phyloP scores from a whole-genome alignment of 441 rosid species.

The Gossypium trilobum region DNA sequence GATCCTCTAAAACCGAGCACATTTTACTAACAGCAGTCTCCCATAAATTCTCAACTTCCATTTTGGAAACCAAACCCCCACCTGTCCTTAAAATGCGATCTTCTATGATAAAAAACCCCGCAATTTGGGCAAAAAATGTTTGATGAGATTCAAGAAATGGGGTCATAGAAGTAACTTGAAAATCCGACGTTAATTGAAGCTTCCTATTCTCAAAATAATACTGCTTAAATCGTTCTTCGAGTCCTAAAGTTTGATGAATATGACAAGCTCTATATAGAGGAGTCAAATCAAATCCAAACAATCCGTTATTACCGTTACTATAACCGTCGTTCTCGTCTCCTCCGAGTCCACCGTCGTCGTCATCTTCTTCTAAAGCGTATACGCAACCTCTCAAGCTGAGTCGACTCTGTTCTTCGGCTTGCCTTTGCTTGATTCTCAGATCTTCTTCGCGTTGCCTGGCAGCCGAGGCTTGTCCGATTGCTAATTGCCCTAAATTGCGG shows the following conservation, averaged over 20 bases:
- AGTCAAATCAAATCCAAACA: not conserved
- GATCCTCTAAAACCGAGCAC: constrained; percentile 5
- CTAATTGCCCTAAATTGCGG: constrained; percentile 2
- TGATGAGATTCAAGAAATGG: constrained; percentile 3
- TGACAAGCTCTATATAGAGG: not conserved
- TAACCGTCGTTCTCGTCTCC: not conserved
- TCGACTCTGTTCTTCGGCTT: not conserved
- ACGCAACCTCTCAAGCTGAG: constrained; percentile 10
- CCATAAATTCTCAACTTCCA: constrained; percentile 2
- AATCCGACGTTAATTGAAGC: not conserved
- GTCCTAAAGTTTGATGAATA: constrained; percentile 1
- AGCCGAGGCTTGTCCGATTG: not conserved
- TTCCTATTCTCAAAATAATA: not conserved
- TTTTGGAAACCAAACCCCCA: not conserved
- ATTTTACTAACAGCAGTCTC: constrained; percentile 1
- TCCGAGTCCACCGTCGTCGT: not conserved
- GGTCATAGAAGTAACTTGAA: not conserved
- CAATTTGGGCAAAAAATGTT: not conserved
- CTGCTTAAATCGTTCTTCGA: not conserved
- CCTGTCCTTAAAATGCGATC: not conserved
- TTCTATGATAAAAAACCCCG: not conserved
- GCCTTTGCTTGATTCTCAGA: constrained; percentile 5
- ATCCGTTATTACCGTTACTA: not conserved
- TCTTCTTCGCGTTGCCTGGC: not conserved
- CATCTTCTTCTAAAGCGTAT: constrained; percentile 1